Base-by-base conservation (phyloP, 805 yeast genomes). In the Yarrowia bubula region DNA sequence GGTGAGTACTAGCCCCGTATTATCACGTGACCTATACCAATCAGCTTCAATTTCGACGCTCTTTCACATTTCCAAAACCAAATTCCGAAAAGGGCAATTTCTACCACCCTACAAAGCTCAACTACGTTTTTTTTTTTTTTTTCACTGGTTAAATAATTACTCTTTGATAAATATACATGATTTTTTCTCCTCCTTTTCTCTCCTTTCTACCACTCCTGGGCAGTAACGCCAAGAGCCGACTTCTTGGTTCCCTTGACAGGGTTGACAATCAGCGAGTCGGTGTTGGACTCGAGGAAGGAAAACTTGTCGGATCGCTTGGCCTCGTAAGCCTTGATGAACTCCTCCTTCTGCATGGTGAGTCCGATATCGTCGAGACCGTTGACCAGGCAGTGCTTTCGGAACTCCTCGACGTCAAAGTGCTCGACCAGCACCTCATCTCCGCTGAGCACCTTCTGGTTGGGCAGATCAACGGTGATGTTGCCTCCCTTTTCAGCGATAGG, bases 321-420 rank as follows among this genome's bases (percentile, higher is more conserved):
- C 80, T 95, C 99, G 73, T 86, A 95, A 71, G 85, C 81, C 63
- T 75, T 66, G 71, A 95, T 95, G 76, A 72, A 85, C 64, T 84
- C 84, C 78, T 90, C 97, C 78, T 92, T 91, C 77, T 92, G 93
- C 72, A 95, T 79, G 61, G 99, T 95, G 73, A 95, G 84, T 47
- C 98, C 98, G 77, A 95, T 95, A 75, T 95, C 99, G 76, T 95
- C 99, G 68, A 95, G 86, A 69, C 99, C 99, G 70, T 95, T 91
- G 65, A 93, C 80, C 71, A 95, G 82, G 75, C 98, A 95, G 77
- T 93, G 96, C 79, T 92, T 92, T 83, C 98, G 88, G 83, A 92
- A 95, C 38, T 80, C 83, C 76, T 92, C 98, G 68, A 95, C 85
- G 4, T 90, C 97, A 71, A 95, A 95, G 70, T 88, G 82, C 14